A percentile compares a stretch with the other conserved stretches of the same genome.
Conservation (phyloP, 2,329 filamentous ascomycete species). For the Boeremia lycopersici region DNA sequence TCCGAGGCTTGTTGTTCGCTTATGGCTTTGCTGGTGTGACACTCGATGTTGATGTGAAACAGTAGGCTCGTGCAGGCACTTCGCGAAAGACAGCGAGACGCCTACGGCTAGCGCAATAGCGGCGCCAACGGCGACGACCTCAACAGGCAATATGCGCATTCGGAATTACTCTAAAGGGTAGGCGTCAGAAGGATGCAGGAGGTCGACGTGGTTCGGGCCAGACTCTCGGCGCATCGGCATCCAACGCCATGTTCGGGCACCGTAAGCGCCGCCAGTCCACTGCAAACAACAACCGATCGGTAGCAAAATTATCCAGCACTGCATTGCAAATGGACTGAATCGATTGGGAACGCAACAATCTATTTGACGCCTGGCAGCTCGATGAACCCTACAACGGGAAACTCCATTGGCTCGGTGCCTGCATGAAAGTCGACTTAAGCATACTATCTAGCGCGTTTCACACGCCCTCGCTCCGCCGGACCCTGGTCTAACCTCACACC, state of each 20-base stretch:
- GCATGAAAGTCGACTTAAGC: slow-evolving; percentile 32
- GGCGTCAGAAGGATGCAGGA: slow-evolving; percentile 17
- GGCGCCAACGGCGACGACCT: slow-evolving; percentile 10
- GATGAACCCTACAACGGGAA: background rate
- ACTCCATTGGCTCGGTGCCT: slow-evolving; percentile 24
- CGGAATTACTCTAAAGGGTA: slow-evolving; percentile 8
- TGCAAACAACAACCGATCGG: background rate
- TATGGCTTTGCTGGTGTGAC: slow-evolving; percentile 22
- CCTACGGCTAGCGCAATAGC: slow-evolving; percentile 13
- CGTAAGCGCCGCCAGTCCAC: slow-evolving; percentile 11
- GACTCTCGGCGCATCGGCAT: slow-evolving; percentile 10
- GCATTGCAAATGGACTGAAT: slow-evolving; percentile 9
- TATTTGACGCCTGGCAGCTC: slow-evolving; percentile 23
- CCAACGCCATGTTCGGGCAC: slow-evolving; percentile 8
- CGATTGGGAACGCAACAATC: slow-evolving; percentile 17
- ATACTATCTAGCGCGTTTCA: slow-evolving; percentile 39
- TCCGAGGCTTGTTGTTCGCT: slow-evolving; percentile 25
- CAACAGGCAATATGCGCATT: slow-evolving; percentile 9
- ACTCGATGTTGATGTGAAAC: slow-evolving; percentile 24
- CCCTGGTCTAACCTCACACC: slow-evolving; percentile 24
- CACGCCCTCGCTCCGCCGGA: slow-evolving; percentile 23
- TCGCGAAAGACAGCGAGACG: slow-evolving; percentile 19
- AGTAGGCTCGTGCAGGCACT: slow-evolving; percentile 18
- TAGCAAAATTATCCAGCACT: background rate
- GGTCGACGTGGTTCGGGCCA: slow-evolving; percentile 4